Conservation (phyloP, 306 rosid species). For the Lathyrus oleraceus region DNA sequence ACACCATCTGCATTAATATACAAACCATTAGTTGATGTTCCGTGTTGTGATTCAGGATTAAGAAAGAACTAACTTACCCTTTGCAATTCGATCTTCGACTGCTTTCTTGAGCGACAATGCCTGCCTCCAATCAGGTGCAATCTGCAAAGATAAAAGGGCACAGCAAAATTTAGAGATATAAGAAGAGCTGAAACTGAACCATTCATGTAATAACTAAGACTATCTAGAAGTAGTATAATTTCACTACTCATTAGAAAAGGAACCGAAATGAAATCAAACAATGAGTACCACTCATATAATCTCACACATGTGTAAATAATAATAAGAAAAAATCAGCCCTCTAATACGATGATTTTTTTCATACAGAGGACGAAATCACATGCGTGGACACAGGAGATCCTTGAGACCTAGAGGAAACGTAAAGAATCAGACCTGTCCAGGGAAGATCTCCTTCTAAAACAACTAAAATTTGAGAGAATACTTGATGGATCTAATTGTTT, state of each 20-base stretch:
- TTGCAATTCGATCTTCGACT: conserved; percentile 70
- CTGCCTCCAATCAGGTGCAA: conserved; percentile 97
- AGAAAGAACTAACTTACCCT: conserved; percentile 49
- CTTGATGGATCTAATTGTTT: neutral
- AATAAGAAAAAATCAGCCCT: neutral
- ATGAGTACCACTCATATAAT: neutral
- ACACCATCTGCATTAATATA: conserved; percentile 69
- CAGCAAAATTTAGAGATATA: neutral
- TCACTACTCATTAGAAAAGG: neutral
- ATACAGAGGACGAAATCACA: neutral
- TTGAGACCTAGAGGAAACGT: neutral
- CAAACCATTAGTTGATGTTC: conserved; percentile 12
- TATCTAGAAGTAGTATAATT: neutral
- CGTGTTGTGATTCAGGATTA: neutral
- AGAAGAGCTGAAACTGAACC: neutral
- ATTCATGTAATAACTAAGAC: conserved; percentile 8
- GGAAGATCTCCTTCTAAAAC: neutral
- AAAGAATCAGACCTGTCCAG: neutral
- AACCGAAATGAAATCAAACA: conserved; percentile 9
- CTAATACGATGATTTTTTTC: conserved; percentile 12
- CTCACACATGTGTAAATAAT: neutral
- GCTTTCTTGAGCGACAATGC: conserved; percentile 64
- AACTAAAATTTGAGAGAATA: neutral
- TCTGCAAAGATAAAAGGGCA: conserved; percentile 51
- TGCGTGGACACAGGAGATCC: neutral